Evolutionary conservation across 257 asterid genomes (phyloP).

Genomic region (Knoxia roxburghii): DNA sequence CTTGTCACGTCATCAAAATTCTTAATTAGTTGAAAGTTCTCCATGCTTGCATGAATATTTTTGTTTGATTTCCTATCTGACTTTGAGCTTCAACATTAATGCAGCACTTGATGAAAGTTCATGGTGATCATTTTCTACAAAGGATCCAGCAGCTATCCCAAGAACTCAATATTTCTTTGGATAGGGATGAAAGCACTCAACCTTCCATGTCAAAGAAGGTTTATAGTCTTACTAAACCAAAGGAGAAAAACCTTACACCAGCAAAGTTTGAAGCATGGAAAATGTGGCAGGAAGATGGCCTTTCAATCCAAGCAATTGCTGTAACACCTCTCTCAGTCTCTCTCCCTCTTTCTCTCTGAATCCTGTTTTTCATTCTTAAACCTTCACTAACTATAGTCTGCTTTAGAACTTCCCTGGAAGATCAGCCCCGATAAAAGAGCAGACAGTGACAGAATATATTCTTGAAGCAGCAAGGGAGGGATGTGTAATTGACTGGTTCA

Average conservation of each 20-base stretch:
- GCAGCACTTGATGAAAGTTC: constrained; percentile 68
- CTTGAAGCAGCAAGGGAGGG: constrained; percentile 87
- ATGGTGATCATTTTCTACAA: constrained; percentile 64
- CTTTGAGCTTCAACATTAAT: constrained; percentile 21
- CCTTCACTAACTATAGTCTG: constrained; percentile 2
- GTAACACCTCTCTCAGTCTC: constrained; percentile 45
- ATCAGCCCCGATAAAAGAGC: constrained; percentile 80
- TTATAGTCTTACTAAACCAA: constrained; percentile 26
- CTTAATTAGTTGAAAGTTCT: not conserved
- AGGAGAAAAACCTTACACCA: constrained; percentile 40
- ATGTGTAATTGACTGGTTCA: constrained; percentile 58
- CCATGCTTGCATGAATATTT: constrained; percentile 1
- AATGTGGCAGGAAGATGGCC: constrained; percentile 87
- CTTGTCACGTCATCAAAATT: not conserved
- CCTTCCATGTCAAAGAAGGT: constrained; percentile 32
- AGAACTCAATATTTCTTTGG: constrained; percentile 55
- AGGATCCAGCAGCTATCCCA: constrained; percentile 45
- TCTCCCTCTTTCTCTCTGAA: too few relatives aligned
- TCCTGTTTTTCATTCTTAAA: not conserved
- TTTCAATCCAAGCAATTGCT: constrained; percentile 53
- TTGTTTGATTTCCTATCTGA: constrained; percentile 20
- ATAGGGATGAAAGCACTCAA: constrained; percentile 46
- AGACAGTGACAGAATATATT: constrained; percentile 58
- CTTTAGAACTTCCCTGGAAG: constrained; percentile 67
- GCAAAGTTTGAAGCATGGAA: constrained; percentile 90